Evolutionary conservation across 2,329 filamentous ascomycete genomes (phyloP).

Genomic region (Fusarium newnesense): DNA sequence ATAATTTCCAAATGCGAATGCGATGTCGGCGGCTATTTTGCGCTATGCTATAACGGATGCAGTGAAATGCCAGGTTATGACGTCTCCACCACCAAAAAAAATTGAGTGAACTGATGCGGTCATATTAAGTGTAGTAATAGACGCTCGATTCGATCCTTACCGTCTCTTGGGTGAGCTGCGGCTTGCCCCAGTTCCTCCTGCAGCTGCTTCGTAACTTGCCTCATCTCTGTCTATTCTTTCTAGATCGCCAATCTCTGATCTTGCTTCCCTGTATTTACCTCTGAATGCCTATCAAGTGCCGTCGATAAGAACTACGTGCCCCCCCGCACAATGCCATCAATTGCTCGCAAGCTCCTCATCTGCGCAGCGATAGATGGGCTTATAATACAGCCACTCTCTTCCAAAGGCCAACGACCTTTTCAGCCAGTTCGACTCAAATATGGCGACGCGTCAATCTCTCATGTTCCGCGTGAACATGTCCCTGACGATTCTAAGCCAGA

Average conservation of each 20-base stretch:
- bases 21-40: conserved; percentile 35
- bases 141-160: conserved; percentile 22
- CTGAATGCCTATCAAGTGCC: conserved; percentile 13
- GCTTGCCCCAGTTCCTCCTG: conserved; percentile 7
- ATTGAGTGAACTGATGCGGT: conserved; percentile 37
- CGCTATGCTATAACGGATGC: conserved; percentile 5
- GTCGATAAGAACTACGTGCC: conserved; percentile 18
- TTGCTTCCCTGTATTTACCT: conserved; percentile 6
- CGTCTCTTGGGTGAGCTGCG: conserved; percentile 11
- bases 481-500: conserved; percentile 57
- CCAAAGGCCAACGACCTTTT: conserved; percentile 65
- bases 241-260: conserved; percentile 1
- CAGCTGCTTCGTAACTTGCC: background rate
- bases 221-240: conserved; percentile 1
- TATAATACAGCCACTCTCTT: conserved; percentile 77
- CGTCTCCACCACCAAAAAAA: conserved; percentile 35
- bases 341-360: conserved; percentile 83
- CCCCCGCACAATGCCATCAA: conserved; percentile 70
- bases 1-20: conserved; percentile 30
- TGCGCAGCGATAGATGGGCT: conserved; percentile 86
- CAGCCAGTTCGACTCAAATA: conserved; percentile 78
- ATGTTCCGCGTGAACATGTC: conserved; percentile 56
- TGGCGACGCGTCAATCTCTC: conserved; percentile 61
- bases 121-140: conserved; percentile 20
- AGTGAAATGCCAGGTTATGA: conserved; percentile 38